Evolutionary conservation across 331 rosid species (phyloP).

Genomic region (Prunus yedoensis): DNA sequence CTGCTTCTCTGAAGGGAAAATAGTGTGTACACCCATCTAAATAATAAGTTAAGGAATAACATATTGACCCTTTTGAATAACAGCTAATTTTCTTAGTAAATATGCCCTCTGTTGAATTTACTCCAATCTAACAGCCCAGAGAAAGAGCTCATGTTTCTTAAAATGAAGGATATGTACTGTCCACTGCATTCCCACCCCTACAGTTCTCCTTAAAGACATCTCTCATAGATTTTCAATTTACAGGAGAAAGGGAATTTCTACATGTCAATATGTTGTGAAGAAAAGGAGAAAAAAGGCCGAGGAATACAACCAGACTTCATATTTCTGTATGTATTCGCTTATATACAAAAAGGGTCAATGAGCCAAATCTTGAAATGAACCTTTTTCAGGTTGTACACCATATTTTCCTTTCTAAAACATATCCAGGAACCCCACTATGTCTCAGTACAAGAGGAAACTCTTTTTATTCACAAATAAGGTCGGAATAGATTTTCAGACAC

Average conservation of each 20-base stretch:
- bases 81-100: conserved; percentile 10
- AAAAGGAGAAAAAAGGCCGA: background rate
- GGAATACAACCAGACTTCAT: background rate
- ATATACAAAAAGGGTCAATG: conserved; percentile 36
- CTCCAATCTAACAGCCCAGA: background rate
- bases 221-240: background rate
- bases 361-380: conserved; percentile 29
- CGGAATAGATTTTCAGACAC: conserved; percentile 1
- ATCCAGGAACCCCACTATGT: conserved; percentile 37
- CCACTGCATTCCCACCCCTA: conserved; percentile 1
- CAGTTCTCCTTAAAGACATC: background rate
- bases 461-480: conserved; percentile 11
- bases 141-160: background rate
- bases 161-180: conserved; percentile 1
- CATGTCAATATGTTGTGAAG: background rate
- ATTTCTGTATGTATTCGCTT: background rate
- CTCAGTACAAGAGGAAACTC: conserved; percentile 35
- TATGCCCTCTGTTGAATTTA: background rate
- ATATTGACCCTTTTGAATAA: conserved; percentile 49
- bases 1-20: conserved; percentile 58
- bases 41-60: conserved; percentile 42
- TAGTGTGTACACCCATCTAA: conserved; percentile 48
- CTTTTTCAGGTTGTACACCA: conserved; percentile 47
- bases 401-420: conserved; percentile 36
- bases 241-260: background rate